Conservation (phyloP, 352 stramenopile species). For the Phytopythium boreale region DNA sequence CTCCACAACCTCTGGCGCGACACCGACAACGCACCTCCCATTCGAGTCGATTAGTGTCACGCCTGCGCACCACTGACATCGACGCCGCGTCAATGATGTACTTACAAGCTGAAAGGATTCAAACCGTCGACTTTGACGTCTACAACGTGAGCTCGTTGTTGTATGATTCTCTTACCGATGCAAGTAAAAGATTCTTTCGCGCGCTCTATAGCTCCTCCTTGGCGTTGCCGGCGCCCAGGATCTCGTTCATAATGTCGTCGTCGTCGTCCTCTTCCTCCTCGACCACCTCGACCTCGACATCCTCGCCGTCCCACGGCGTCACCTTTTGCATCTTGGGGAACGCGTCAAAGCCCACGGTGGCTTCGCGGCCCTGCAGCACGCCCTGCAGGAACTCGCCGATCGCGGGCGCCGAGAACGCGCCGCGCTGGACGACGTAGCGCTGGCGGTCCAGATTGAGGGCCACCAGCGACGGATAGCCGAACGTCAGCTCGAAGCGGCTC, state of each 20-base stretch:
- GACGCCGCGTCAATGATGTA: neutral
- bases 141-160: neutral
- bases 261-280: constrained; percentile 84
- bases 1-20: constrained; percentile 47
- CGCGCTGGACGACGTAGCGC: constrained; percentile 78
- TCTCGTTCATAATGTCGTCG: constrained; percentile 87
- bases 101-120: neutral
- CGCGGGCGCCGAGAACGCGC: constrained; percentile 58
- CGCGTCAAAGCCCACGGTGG: constrained; percentile 56
- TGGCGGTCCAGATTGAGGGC: constrained; percentile 87
- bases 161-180: neutral
- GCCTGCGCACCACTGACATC: too few species aligned
- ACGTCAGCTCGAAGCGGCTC: constrained; percentile 84
- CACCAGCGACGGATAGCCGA: constrained; percentile 89
- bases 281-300: constrained; percentile 65
- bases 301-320: constrained; percentile 78
- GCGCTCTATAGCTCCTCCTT: constrained; percentile 79
- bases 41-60: neutral
- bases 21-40: neutral
- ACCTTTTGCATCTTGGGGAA: constrained; percentile 66
- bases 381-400: constrained; percentile 75
- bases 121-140: neutral
- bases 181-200: too few species aligned
- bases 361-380: constrained; percentile 66
- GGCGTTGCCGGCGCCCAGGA: constrained; percentile 41